These are phyloP conservation scores for Macadamia integrifolia DNA, from an alignment of 164 flowering plant species.

Conservation along the genomic window DNA sequence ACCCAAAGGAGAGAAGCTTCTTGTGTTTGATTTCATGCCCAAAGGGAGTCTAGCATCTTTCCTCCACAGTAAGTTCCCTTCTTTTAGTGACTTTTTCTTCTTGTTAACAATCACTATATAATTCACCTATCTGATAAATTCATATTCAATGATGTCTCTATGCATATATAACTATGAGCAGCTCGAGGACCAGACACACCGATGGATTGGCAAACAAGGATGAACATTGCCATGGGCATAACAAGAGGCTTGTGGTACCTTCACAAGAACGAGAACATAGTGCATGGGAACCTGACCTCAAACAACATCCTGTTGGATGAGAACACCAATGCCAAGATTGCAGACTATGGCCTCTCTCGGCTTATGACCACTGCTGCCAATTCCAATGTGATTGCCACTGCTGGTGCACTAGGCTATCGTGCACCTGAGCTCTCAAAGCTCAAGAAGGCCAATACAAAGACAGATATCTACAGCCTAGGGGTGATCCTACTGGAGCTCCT, in stretches of 20 bases:
- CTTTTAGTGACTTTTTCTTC: too few relatives aligned
- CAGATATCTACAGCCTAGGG: slow-evolving; percentile 91
- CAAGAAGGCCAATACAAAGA: slow-evolving; percentile 67
- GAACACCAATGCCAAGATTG: slow-evolving; percentile 51
- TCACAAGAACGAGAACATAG: slow-evolving; percentile 58
- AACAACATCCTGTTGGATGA: slow-evolving; percentile 80
- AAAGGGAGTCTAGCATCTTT: slow-evolving; percentile 88
- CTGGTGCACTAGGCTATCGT: slow-evolving; percentile 74
- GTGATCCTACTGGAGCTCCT: slow-evolving; percentile 84
- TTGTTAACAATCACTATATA: too few relatives aligned
- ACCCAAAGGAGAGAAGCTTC: slow-evolving; percentile 96
- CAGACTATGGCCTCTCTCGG: slow-evolving; percentile 77
- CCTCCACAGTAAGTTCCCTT: slow-evolving; percentile 75
- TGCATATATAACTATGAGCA: slow-evolving; percentile 22
- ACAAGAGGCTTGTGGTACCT: slow-evolving; percentile 63
- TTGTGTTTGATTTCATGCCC: slow-evolving; percentile 88
- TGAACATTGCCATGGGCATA: slow-evolving; percentile 67
- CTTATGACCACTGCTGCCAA: slow-evolving; percentile 74
- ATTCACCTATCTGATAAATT: too few relatives aligned
- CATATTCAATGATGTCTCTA: too few relatives aligned
- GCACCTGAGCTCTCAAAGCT: slow-evolving; percentile 89
- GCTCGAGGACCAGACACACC: slow-evolving; percentile 80
- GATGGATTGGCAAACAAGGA: slow-evolving; percentile 77
- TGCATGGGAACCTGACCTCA: slow-evolving; percentile 86
- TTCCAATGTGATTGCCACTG: slow-evolving; percentile 68